Evolutionary conservation across 148 eudicot genomes (phyloP), one percentile per base, ranked within the genome.

Genomic region (Vaccinium darrowii): DNA sequence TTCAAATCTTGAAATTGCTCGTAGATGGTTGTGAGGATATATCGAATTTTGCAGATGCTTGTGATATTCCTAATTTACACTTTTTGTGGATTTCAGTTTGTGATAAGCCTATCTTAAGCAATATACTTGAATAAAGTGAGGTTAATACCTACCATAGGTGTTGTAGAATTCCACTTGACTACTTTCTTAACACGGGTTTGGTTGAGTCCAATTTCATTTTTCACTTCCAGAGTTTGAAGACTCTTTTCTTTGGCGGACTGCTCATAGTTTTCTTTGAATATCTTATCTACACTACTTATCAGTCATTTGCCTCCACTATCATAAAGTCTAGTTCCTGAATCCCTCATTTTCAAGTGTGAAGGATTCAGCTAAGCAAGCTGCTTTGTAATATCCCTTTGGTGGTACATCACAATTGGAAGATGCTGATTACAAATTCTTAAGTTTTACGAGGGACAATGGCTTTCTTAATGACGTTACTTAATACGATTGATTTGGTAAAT

Each of bases 361-460:
- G 54, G 52, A n/a, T 49, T 47, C 80, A 50, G 54, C 33, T 23
- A 43, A 50, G 54, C 33, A 23, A 43, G 25, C 27, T 76, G 79
- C 54, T 51, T 12, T 47, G 30, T 36, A 18, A 19, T 47, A 21
- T 43, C 7, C 54, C 11, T 76, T 50, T 52, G 57, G 25, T 51
- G 62, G 81, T 13, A 47, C 9, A 21, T 30, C 10, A 79, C 7
- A n/a, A 54, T 79, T 53, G 49, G 8, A 54, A 53, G 62, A 16
- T 27, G 60, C 27, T 30, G 6, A 54, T 47, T 54, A 3, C 30
- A 27, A 15, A 27, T 53, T 9, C 23, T 50, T 23, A 79, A 79
- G 25, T 54, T 78, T 78, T 79, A 79, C 15, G 21, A 54, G 81
- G 43, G 27, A 53, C 54, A 78, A n/a, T 52, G 54, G 47, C n/a